phyloP scores from a whole-genome alignment of 331 rosid species.

The Dryas integrifolia region DNA sequence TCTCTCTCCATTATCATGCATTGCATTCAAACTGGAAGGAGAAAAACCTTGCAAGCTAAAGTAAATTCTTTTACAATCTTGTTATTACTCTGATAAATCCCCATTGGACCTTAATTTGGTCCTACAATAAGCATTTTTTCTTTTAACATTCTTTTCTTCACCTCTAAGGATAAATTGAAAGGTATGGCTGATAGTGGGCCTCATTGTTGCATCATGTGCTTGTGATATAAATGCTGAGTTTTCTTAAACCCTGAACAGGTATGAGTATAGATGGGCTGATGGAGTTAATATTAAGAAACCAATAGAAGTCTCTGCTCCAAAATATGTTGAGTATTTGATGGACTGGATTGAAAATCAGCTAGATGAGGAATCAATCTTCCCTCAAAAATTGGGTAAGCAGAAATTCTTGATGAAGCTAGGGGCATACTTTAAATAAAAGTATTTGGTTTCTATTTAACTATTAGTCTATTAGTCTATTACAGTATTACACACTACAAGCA shows the following conservation, averaged over 20 bases:
- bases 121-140: neutral
- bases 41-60: neutral
- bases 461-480: neutral
- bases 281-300: conserved; percentile 79
- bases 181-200: too few relatives aligned
- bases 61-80: neutral
- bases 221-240: conserved; percentile 18
- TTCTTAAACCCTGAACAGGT: conserved; percentile 39
- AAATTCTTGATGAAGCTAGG: neutral
- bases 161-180: neutral
- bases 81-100: neutral
- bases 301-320: conserved; percentile 90
- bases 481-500: neutral
- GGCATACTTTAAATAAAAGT: neutral
- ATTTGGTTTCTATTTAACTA: neutral
- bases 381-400: conserved; percentile 66
- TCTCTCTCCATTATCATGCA: neutral
- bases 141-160: neutral
- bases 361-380: conserved; percentile 77
- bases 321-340: conserved; percentile 80
- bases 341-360: conserved; percentile 87
- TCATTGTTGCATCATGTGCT: neutral
- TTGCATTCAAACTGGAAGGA: too few relatives aligned
- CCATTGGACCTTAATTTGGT: too few relatives aligned
- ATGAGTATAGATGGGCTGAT: conserved; percentile 94